A percentile compares a stretch with the other conserved stretches of the same genome.
phyloP scores from a whole-genome alignment of 495 filamentous ascomycete genomes.

The Penicillium paxilli region DNA sequence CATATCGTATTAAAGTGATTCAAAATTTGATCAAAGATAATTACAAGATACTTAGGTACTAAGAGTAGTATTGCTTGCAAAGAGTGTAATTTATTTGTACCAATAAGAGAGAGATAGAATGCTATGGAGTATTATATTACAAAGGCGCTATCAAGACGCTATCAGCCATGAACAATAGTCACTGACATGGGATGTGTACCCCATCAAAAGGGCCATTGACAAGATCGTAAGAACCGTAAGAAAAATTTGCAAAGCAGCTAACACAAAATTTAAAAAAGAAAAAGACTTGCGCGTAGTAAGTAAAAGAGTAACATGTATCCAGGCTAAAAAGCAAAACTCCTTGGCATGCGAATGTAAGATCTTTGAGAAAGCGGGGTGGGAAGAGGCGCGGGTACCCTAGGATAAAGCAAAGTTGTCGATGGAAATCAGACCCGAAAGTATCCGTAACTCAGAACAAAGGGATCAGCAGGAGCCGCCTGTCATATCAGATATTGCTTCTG shows the following conservation, averaged over 20 bases:
- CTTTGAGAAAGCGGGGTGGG: conserved; percentile 5
- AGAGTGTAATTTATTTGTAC: background rate
- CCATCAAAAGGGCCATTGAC: background rate
- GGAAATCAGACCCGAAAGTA: conserved; percentile 5
- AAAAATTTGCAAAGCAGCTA: background rate
- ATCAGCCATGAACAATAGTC: background rate
- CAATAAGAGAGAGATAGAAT: background rate
- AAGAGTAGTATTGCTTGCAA: background rate
- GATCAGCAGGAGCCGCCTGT: conserved; percentile 25
- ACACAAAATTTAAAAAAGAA: background rate
- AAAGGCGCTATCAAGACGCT: too few species aligned
- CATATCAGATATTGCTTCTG: conserved; percentile 12
- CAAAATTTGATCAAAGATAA: too few species aligned
- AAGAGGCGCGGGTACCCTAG: background rate
- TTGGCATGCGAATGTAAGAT: conserved; percentile 13
- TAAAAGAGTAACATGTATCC: conserved; percentile 11
- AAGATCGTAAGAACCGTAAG: conserved; percentile 1
- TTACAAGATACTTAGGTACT: too few species aligned
- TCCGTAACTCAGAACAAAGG: conserved; percentile 1
- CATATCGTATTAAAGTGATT: background rate
- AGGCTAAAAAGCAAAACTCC: conserved; percentile 11
- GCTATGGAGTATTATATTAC: background rate
- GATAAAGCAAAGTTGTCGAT: background rate
- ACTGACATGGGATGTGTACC: too few species aligned
- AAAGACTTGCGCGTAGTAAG: background rate